Evolutionary conservation across 192 early-diverging fungal genomes (phyloP).

Genomic region (Backusella macrospora): DNA sequence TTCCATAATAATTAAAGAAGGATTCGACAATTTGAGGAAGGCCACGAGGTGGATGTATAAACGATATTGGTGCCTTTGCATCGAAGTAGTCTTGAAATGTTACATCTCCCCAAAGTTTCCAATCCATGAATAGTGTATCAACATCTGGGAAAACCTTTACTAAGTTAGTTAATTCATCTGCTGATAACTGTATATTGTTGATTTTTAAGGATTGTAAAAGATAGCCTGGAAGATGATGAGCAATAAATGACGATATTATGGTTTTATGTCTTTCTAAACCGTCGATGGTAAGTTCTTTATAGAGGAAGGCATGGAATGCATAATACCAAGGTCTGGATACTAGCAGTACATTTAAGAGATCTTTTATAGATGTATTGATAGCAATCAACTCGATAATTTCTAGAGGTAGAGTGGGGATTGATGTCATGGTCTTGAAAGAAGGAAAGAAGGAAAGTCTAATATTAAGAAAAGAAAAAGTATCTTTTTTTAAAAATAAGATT

Average conservation of each 20-base stretch:
- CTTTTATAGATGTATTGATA: background rate
- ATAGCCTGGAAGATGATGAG: background rate
- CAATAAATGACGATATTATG: background rate
- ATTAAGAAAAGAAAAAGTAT: background rate
- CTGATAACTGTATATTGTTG: background rate
- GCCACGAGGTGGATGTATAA: conserved; percentile 9
- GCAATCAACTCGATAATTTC: conserved; percentile 14
- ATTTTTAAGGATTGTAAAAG: background rate
- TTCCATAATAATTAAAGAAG: background rate
- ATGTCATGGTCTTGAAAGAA: background rate
- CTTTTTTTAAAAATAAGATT: background rate
- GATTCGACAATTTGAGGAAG: background rate
- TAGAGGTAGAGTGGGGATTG: background rate
- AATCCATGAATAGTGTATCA: conserved; percentile 9
- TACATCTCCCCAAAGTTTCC: conserved; percentile 1
- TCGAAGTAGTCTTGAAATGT: background rate
- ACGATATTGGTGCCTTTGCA: background rate
- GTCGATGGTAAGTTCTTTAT: background rate
- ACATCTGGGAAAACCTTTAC: background rate
- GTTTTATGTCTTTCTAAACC: background rate
- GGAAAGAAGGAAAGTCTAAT: background rate
- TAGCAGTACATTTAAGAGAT: background rate
- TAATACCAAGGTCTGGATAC: conserved; percentile 9
- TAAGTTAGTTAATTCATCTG: background rate
- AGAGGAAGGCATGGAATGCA: background rate